Evolutionary conservation across 2,329 filamentous ascomycete species (phyloP).

Genomic region (Iodosphaeria phyllophila): DNA sequence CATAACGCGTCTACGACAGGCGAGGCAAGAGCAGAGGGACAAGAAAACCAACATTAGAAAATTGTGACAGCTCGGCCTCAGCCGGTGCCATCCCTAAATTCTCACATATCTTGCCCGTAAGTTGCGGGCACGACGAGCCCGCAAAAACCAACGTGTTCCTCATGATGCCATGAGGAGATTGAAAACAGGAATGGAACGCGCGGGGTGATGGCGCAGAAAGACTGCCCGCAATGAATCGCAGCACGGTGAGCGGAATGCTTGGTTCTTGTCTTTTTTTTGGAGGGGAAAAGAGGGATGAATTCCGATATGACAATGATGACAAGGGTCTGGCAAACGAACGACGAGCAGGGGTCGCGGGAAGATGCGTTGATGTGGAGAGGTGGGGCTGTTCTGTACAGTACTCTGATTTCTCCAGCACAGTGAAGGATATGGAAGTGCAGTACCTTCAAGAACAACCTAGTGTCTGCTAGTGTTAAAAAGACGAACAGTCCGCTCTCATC

Average conservation of each 20-base stretch:
- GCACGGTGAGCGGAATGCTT: too few species aligned
- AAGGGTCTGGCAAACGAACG: constrained; percentile 4
- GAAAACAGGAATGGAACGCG: constrained; percentile 10
- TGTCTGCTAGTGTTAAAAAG: constrained; percentile 2
- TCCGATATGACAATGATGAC: constrained; percentile 4
- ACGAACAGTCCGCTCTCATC: constrained; percentile 1
- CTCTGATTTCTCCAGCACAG: too few species aligned
- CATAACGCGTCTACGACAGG: constrained; percentile 7
- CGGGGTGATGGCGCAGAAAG: constrained; percentile 9
- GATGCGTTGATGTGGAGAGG: constrained; percentile 3
- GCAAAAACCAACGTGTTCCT: constrained; percentile 50
- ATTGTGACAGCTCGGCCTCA: constrained; percentile 47
- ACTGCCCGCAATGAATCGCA: too few species aligned
- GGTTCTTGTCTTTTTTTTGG: too few species aligned
- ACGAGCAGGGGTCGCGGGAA: constrained; percentile 2
- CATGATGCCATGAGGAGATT: constrained; percentile 22
- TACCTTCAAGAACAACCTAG: too few species aligned
- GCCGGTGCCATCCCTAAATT: constrained; percentile 48
- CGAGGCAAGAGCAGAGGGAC: constrained; percentile 6
- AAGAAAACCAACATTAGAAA: constrained; percentile 42
- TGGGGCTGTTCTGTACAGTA: too few species aligned
- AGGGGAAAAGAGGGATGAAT: constrained; percentile 5
- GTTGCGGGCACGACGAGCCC: constrained; percentile 45
- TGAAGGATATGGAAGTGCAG: too few species aligned
- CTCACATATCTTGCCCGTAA: constrained; percentile 47